Evolutionary conservation across 805 yeast genomes (phyloP), one percentile per base, ranked within the genome.

Genomic region (Vanderwaltozyma yarrowii): DNA sequence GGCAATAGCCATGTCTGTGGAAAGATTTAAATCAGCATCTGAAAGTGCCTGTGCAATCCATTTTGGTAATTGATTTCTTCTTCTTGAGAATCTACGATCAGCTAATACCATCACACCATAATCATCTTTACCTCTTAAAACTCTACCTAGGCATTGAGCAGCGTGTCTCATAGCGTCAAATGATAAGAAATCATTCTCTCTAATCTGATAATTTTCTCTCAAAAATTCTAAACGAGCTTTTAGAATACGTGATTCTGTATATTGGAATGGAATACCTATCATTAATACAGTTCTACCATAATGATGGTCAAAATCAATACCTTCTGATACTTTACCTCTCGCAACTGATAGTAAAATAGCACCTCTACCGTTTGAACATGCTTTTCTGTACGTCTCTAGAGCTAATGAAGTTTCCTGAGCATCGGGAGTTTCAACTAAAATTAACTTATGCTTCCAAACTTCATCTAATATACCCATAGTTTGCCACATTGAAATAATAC

Each of bases 131-230:
- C 99, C 99, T 66, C 99, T 76, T 45, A 92, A 66, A 38, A 92
- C 98, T 56, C 99, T 77, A 10, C 99, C 99, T 53, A 92, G 64
- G 63, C 99, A 92, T 61, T 92, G 99, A 0, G 99, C 97, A 4
- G 97, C 99, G 64, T 92, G 99, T 56, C 99, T 76, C 98, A 92
- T 92, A 12, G 99, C 99, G 62, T 92, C 99, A 69, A 92, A 92
- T 10, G 97, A 88, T 28, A 92, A 59, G 56, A 92, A 92, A 53
- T 92, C 98, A 55, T 85, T 87, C 53, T 92, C 98, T 45, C 86
- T 73, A 39, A 92, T 89, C 51, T 87, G 94, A 58, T 76, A 89
- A 52, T 87, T 88, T 56, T 92, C 97, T 47, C 97, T 70, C 58
- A 92, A 62, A 52, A 92, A 92, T 61, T 92, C 98, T 32, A 92